Evolutionary conservation across 2,329 filamentous ascomycete species (phyloP).

Genomic region (Neonectria magnoliae): DNA sequence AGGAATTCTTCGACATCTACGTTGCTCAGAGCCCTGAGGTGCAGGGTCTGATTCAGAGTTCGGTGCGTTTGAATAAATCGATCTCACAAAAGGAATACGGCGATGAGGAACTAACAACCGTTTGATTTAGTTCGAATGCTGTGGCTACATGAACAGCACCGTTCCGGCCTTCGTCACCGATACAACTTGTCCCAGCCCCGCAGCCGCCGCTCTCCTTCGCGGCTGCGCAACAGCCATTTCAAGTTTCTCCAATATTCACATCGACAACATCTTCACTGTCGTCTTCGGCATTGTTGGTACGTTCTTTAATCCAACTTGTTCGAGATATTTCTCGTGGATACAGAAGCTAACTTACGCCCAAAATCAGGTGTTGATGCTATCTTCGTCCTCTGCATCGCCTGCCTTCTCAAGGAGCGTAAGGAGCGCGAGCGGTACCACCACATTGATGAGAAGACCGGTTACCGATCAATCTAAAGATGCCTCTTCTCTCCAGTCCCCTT

Average conservation of each 20-base stretch:
- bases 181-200: constrained; percentile 72
- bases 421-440: constrained; percentile 81
- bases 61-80: constrained; percentile 58
- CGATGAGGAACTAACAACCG: background rate
- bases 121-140: constrained; percentile 74
- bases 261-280: constrained; percentile 82
- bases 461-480: constrained; percentile 54
- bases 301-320: constrained; percentile 29
- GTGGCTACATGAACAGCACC: constrained; percentile 79
- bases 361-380: constrained; percentile 68
- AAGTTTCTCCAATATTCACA: constrained; percentile 74
- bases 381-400: constrained; percentile 76
- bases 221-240: constrained; percentile 77
- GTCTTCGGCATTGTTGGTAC: constrained; percentile 81
- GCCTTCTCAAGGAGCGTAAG: constrained; percentile 82
- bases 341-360: constrained; percentile 9
- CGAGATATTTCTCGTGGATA: background rate
- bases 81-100: background rate
- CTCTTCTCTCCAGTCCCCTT: background rate
- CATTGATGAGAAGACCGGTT: constrained; percentile 81
- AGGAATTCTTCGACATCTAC: constrained; percentile 71
- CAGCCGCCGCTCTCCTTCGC: constrained; percentile 73
- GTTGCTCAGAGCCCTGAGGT: constrained; percentile 62
- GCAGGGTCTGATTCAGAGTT: constrained; percentile 76
- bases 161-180: constrained; percentile 78